Conservation (phyloP, 2,329 filamentous ascomycete genomes). For the Cadophora gregata region DNA sequence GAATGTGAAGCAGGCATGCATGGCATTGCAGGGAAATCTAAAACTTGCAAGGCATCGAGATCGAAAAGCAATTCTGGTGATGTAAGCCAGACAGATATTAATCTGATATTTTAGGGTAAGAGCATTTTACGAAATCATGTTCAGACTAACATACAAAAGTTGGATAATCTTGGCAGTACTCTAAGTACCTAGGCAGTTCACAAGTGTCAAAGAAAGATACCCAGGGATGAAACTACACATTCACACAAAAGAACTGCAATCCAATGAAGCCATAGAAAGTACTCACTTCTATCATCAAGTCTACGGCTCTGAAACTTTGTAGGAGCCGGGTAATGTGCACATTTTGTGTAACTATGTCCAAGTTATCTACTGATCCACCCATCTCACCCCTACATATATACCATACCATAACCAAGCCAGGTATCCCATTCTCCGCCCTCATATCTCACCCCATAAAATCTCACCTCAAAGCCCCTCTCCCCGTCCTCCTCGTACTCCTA, state of each 20-base stretch:
- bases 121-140: neutral
- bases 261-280: neutral
- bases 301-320: neutral
- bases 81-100: neutral
- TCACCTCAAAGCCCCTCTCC: conserved; percentile 11
- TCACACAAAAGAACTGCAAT: neutral
- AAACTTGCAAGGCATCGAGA: neutral
- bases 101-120: neutral
- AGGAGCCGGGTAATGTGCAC: neutral
- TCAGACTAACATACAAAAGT: neutral
- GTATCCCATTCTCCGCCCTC: neutral
- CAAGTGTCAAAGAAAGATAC: neutral
- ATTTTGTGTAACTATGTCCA: neutral
- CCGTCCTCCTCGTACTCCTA: conserved; percentile 21
- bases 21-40: neutral
- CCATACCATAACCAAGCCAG: neutral
- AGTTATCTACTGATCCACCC: neutral
- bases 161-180: neutral
- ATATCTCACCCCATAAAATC: neutral
- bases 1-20: neutral
- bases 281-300: neutral
- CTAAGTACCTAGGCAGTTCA: neutral
- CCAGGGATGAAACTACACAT: neutral
- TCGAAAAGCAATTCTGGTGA: neutral
- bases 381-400: neutral